Percentiles rank a stretch among this genome's conserved stretches.
phyloP scores from a whole-genome alignment of 1,139 yeast species.

The Petasospora fabianii region DNA sequence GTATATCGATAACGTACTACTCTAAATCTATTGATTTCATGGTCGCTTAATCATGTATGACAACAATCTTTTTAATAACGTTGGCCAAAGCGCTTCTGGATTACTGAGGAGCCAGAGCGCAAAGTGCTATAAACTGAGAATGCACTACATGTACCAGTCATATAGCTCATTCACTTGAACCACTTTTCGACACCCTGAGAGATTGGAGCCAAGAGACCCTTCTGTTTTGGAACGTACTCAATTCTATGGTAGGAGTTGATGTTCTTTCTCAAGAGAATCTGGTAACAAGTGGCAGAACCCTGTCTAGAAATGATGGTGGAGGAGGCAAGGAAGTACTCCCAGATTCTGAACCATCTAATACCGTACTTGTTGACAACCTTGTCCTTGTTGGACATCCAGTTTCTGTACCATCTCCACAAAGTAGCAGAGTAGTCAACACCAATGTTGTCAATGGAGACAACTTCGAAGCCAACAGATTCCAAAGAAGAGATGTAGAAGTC shows the following conservation, averaged over 20 bases:
- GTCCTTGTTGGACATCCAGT: conserved; percentile 86
- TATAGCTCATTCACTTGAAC: conserved; percentile 33
- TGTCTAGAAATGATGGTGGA: conserved; percentile 86
- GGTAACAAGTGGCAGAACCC: conserved; percentile 92
- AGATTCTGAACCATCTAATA: conserved; percentile 84
- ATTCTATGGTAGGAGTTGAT: conserved; percentile 80
- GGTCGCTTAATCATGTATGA: no score
- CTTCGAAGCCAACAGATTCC: conserved; percentile 85
- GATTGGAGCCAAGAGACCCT: conserved; percentile 68
- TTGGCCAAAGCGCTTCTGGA: no score
- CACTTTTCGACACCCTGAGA: conserved; percentile 46
- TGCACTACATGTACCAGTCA: background rate
- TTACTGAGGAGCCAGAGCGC: no score
- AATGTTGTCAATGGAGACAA: conserved; percentile 78
- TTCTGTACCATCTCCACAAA: conserved; percentile 92
- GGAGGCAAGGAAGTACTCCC: conserved; percentile 86
- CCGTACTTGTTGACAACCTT: conserved; percentile 79
- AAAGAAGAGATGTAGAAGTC: conserved; percentile 74
- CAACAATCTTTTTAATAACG: no score
- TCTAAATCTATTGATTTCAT: no score
- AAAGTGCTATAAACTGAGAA: background rate
- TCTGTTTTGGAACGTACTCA: conserved; percentile 75
- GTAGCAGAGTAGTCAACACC: conserved; percentile 94
- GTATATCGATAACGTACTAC: no score
- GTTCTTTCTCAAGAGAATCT: conserved; percentile 87